A percentile compares a stretch with the other conserved stretches of the same genome.
phyloP scores from a whole-genome alignment of 495 filamentous ascomycete species.

The Xylaria flabelliformis region DNA sequence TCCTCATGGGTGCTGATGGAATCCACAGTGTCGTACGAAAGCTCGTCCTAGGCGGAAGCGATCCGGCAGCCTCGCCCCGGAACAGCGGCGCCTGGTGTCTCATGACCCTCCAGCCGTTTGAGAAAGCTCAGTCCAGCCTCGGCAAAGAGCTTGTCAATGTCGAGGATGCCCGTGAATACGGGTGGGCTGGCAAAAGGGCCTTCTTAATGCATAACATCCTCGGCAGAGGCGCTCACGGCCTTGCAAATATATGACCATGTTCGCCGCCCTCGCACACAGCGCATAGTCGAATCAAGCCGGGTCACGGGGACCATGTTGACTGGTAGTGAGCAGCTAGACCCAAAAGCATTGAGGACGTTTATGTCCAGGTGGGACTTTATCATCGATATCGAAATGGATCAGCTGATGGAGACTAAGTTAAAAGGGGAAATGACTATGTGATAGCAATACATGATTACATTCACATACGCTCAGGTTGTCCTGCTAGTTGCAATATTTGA shows the following conservation, averaged over 20 bases:
- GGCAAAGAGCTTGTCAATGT: conserved; percentile 24
- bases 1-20: conserved; percentile 58
- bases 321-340: background rate
- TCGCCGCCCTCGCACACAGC: conserved; percentile 35
- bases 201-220: conserved; percentile 30
- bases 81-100: conserved; percentile 29
- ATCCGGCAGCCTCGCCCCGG: conserved; percentile 21
- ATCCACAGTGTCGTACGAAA: conserved; percentile 49
- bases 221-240: conserved; percentile 28
- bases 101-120: conserved; percentile 31
- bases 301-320: conserved; percentile 34
- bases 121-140: conserved; percentile 24
- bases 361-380: conserved; percentile 37
- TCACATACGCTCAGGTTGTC: background rate
- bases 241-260: conserved; percentile 34
- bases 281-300: conserved; percentile 41
- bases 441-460: background rate
- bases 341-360: conserved; percentile 14
- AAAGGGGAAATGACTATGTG: background rate
- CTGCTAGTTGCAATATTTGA: no score
- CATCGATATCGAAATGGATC: conserved; percentile 30
- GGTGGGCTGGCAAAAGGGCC: conserved; percentile 23
- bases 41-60: conserved; percentile 27
- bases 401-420: background rate
- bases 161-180: conserved; percentile 28